phyloP scores from a whole-genome alignment of 768 basidiomycete genomes.

The Coprinopsis cinerea region DNA sequence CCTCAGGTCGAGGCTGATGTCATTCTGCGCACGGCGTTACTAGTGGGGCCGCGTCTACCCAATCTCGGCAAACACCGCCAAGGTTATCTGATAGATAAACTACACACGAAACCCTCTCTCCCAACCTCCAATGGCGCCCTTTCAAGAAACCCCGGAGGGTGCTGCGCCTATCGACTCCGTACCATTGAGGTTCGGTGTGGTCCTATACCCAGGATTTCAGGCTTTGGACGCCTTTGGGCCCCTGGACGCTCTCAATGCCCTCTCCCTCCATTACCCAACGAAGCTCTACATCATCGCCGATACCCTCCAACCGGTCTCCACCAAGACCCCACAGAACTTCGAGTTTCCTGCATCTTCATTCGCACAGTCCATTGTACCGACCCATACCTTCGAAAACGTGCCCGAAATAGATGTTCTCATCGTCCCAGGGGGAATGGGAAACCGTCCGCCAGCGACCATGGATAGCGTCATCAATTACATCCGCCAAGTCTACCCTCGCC shows the following conservation, averaged over 20 bases:
- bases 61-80: too few relatives aligned
- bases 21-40: too few relatives aligned
- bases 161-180: slow-evolving; percentile 14
- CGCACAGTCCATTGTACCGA: slow-evolving; percentile 31
- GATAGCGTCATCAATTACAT: slow-evolving; percentile 27
- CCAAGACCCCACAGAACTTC: slow-evolving; percentile 17
- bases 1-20: neutral
- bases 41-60: too few relatives aligned
- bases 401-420: slow-evolving; percentile 33
- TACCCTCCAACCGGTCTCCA: slow-evolving; percentile 29
- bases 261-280: slow-evolving; percentile 22
- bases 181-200: slow-evolving; percentile 23
- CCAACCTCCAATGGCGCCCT: neutral
- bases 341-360: slow-evolving; percentile 21
- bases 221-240: slow-evolving; percentile 32
- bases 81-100: too few relatives aligned
- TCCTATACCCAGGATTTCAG: slow-evolving; percentile 27
- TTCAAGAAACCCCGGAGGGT: neutral
- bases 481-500: slow-evolving; percentile 25
- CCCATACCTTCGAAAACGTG: slow-evolving; percentile 30
- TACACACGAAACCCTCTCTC: neutral
- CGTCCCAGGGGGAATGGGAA: slow-evolving; percentile 19
- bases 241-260: slow-evolving; percentile 26
- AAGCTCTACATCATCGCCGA: slow-evolving; percentile 26
- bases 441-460: slow-evolving; percentile 18